Percentiles rank a stretch among this genome's conserved stretches.
Evolutionary conservation across 202 grass and related monocot species (phyloP).

Genomic region (Bolboschoenoplectus hybrid): DNA sequence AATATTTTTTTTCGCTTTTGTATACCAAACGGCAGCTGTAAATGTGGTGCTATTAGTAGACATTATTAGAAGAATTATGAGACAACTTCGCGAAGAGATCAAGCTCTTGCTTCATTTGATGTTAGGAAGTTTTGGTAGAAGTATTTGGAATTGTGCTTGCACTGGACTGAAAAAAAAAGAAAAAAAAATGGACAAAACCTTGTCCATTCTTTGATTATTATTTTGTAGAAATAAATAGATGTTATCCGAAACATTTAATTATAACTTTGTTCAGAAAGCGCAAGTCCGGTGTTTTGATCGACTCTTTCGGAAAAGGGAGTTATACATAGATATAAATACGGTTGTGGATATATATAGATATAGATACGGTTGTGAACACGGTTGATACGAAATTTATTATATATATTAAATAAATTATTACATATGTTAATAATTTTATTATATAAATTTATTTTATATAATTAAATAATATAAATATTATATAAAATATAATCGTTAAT

Average conservation of each 20-base stretch:
- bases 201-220: conserved; percentile 18
- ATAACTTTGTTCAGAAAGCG: not conserved
- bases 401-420: too few species aligned
- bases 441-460: too few species aligned
- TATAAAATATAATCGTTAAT: too few species aligned
- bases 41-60: conserved; percentile 1
- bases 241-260: not conserved
- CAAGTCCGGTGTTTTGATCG: too few species aligned
- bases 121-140: conserved; percentile 33
- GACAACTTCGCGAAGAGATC: not conserved
- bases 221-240: conserved; percentile 25
- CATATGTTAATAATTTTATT: too few species aligned
- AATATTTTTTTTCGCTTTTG: not conserved
- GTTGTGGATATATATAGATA: too few species aligned
- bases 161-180: conserved; percentile 16
- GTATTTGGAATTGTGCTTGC: not conserved
- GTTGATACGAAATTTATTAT: too few species aligned
- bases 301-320: too few species aligned
- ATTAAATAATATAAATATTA: too few species aligned
- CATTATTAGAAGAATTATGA: not conserved
- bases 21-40: conserved; percentile 21
- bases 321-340: too few species aligned
- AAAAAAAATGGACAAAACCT: conserved; percentile 2
- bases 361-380: too few species aligned
- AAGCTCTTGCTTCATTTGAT: not conserved